Evolutionary conservation across 345 rosid species (phyloP).

Genomic region (Gossypium thurberi): DNA sequence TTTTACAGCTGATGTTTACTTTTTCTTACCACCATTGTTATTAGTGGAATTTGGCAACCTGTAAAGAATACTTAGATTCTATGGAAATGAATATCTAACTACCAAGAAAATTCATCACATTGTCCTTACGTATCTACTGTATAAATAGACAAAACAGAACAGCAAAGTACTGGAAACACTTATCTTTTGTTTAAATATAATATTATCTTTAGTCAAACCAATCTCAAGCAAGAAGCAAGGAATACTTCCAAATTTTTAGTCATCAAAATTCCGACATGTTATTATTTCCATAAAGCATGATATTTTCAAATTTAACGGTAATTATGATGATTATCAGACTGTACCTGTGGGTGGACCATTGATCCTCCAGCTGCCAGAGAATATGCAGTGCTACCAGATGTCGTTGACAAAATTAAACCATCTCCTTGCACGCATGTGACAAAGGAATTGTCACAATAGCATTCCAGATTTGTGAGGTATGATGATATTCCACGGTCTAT

Average conservation of each 20-base stretch:
- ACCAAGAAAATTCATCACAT: too few relatives aligned
- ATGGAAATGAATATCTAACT: too few relatives aligned
- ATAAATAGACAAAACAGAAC: too few relatives aligned
- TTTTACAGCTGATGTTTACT: too few relatives aligned
- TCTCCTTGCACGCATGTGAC: constrained; percentile 99
- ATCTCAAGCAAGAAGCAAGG: too few relatives aligned
- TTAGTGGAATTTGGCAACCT: too few relatives aligned
- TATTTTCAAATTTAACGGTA: background rate
- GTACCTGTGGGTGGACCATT: constrained; percentile 99
- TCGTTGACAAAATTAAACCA: constrained; percentile 86
- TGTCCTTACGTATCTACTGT: too few relatives aligned
- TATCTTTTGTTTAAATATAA: too few relatives aligned
- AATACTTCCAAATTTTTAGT: background rate
- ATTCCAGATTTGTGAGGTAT: constrained; percentile 91
- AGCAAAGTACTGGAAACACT: too few relatives aligned
- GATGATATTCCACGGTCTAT: constrained; percentile 98
- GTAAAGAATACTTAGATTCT: too few relatives aligned
- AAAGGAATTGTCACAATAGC: constrained; percentile 87
- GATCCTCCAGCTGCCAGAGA: constrained; percentile 99
- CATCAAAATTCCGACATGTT: background rate
- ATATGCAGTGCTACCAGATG: constrained; percentile 33
- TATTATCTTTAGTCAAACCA: too few relatives aligned
- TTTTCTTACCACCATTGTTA: too few relatives aligned
- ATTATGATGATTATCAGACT: background rate
- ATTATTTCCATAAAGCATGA: background rate